A percentile compares a stretch with the other conserved stretches of the same genome.
Evolutionary conservation across 2,329 filamentous ascomycete species (phyloP).

Genomic region (Neurospora crassa): DNA sequence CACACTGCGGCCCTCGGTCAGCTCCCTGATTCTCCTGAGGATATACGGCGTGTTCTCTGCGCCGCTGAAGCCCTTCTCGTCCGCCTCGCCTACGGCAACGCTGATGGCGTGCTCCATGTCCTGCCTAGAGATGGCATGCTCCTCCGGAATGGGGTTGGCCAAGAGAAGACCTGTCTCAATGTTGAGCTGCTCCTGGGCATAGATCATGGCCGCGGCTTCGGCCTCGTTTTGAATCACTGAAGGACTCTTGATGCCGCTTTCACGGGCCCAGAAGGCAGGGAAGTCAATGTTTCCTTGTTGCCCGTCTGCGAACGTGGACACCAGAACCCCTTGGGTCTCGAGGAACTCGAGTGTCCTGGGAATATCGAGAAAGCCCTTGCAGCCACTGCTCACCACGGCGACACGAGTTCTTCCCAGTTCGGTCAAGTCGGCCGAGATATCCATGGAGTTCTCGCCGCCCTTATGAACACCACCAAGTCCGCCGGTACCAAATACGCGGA

Average conservation of each 20-base stretch:
- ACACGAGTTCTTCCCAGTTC: slow-evolving; percentile 86
- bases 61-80: slow-evolving; percentile 57
- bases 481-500: slow-evolving; percentile 88
- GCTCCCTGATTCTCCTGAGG: slow-evolving; percentile 65
- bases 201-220: slow-evolving; percentile 83
- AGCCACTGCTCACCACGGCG: slow-evolving; percentile 80
- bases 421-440: slow-evolving; percentile 89
- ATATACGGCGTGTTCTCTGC: slow-evolving; percentile 80
- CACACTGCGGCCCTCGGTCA: slow-evolving; percentile 64
- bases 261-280: slow-evolving; percentile 84
- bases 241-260: slow-evolving; percentile 76
- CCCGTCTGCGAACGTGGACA: slow-evolving; percentile 84
- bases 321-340: slow-evolving; percentile 65
- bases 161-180: slow-evolving; percentile 76
- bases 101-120: slow-evolving; percentile 64
- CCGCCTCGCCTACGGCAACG: slow-evolving; percentile 55
- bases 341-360: slow-evolving; percentile 74
- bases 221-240: slow-evolving; percentile 62
- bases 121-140: slow-evolving; percentile 57
- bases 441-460: slow-evolving; percentile 76
- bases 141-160: slow-evolving; percentile 74
- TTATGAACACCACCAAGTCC: slow-evolving; percentile 92
- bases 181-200: slow-evolving; percentile 62
- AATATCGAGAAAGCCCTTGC: slow-evolving; percentile 94
- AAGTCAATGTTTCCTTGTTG: slow-evolving; percentile 66